Conservation (phyloP, 2,329 filamentous ascomycete species). For the Colletotrichum sp. region DNA sequence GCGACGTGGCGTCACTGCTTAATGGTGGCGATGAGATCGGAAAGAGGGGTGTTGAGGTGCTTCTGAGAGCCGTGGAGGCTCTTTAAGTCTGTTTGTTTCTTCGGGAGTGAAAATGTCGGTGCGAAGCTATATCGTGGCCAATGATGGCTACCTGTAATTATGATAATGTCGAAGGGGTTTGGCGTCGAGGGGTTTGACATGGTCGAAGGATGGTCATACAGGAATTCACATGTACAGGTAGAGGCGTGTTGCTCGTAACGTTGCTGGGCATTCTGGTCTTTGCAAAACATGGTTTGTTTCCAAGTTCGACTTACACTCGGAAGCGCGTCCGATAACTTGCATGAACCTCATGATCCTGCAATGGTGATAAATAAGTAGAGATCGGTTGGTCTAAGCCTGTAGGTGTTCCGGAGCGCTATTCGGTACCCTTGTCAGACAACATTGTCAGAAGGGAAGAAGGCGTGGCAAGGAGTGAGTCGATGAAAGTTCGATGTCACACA, state of each 20-base stretch:
- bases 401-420: neutral
- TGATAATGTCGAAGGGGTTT: neutral
- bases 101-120: neutral
- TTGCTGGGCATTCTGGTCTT: neutral
- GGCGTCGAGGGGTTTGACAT: neutral
- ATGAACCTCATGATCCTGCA: neutral
- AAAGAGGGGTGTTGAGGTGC: conserved; percentile 59
- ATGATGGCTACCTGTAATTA: neutral
- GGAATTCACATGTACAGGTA: neutral
- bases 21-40: conserved; percentile 58
- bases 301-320: neutral
- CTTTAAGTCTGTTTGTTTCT: conserved; percentile 39
- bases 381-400: neutral
- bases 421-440: neutral
- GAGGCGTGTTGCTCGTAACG: neutral
- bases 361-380: neutral
- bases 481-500: neutral
- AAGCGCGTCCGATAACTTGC: neutral
- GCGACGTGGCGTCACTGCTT: conserved; percentile 82
- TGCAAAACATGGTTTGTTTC: neutral
- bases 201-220: neutral
- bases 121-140: neutral
- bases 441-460: neutral
- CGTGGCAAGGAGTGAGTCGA: neutral
- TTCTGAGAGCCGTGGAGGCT: conserved; percentile 64